Base-by-base conservation (phyloP, 495 filamentous ascomycete genomes). In the Xylaria acuta region DNA sequence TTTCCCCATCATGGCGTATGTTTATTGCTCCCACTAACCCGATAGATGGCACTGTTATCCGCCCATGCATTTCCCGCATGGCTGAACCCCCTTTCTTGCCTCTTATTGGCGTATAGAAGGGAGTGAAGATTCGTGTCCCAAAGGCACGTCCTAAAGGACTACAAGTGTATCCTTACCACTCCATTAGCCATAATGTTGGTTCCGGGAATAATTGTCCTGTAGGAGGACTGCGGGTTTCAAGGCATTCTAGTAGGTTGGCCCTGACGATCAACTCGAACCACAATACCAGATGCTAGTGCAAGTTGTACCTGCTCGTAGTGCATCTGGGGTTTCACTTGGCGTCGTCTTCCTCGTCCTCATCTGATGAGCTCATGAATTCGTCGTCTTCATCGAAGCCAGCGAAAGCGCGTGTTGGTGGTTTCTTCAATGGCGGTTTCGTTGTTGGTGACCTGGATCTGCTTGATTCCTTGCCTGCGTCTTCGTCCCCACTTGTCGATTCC, bases 321-420 rank as follows among this genome's bases (percentile, higher is more conserved):
- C 45, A 64, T 9, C 12, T 4, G 20, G n/a, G 11, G 18, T 27
- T 30, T 65, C 51, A 72, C 41, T 66, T 65, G 51, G 49, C 34
- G 11, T 65, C 51, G 16, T 25, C 59, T 18, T 59, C 75, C 38
- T 82, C 78, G 36, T 90, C 90, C 30, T 92, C 91, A 0, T 91
- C 91, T 60, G 92, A 90, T 49, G 90, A 88, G 75, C 90, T 95
- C 91, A 94, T 93, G 69, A 93, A 95, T 74, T 96, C 94, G 72
- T 95, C 92, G 69, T 97, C 94, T 54, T 96, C 94, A 78, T 97
- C 94, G 76, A 96, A 97, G 4, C 94, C 94, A 72, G 92, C 89
- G 77, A 92, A 96, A 12, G 83, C 89, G 72, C 84, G 78, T 4
- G 83, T 81, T 59, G 78, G 85, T 70, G 71, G 86, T 75, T 77